Conservation (phyloP, 352 stramenopile genomes). For the Pythium biforme region DNA sequence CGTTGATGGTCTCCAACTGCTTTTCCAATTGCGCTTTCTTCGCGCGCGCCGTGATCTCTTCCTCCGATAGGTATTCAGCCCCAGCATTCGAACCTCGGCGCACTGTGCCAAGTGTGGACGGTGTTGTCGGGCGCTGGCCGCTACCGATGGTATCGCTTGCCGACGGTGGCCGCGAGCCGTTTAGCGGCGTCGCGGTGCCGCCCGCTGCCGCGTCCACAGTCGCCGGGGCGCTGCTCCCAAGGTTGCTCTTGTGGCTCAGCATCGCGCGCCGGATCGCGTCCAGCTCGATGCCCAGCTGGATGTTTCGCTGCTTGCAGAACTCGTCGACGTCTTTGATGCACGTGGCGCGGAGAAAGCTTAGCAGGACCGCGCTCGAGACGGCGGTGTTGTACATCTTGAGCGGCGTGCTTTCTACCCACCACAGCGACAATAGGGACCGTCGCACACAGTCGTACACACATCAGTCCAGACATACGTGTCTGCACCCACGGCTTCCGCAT, state of each 20-base stretch:
- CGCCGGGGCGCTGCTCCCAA: background rate
- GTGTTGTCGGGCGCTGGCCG: background rate
- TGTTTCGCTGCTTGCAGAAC: conserved; percentile 69
- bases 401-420: conserved; percentile 45
- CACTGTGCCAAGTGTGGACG: background rate
- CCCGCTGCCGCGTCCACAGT: background rate
- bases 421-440: background rate
- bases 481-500: too few species aligned
- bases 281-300: conserved; percentile 74
- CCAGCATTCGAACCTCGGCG: conserved; percentile 3
- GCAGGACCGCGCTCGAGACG: conserved; percentile 63
- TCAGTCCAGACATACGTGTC: too few species aligned
- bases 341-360: conserved; percentile 66
- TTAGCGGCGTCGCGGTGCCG: background rate
- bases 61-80: conserved; percentile 18
- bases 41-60: conserved; percentile 27
- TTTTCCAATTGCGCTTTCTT: conserved; percentile 45
- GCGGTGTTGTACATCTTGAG: conserved; percentile 80
- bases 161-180: conserved; percentile 19
- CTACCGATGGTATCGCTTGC: background rate
- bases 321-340: conserved; percentile 70
- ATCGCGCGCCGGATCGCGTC: conserved; percentile 50
- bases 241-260: conserved; percentile 17
- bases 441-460: background rate
- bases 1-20: conserved; percentile 50